Percentiles rank a stretch among this genome's conserved stretches.
Evolutionary conservation across 805 yeast genomes (phyloP).

Genomic region (Saccharomycopsis capsularis): DNA sequence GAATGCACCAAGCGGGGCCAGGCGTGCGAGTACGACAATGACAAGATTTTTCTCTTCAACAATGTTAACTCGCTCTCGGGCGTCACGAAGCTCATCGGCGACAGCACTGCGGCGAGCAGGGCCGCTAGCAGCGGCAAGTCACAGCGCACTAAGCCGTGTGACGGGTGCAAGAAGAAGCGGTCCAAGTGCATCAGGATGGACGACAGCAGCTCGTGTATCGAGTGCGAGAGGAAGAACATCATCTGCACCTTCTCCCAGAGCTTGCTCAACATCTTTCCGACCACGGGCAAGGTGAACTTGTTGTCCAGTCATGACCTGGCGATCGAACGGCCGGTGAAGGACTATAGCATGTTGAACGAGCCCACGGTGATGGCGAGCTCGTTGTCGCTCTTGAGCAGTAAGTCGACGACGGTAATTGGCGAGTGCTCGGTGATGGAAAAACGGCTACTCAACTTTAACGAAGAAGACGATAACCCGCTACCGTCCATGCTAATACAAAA

Average conservation of each 20-base stretch:
- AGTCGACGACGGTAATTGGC: conserved; percentile 26
- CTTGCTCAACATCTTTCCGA: conserved; percentile 8
- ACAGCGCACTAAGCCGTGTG: conserved; percentile 22
- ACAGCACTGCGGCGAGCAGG: not conserved
- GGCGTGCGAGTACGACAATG: conserved; percentile 27
- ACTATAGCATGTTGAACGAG: conserved; percentile 27
- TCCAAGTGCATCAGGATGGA: conserved; percentile 24
- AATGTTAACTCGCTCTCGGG: conserved; percentile 20
- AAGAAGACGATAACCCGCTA: not conserved
- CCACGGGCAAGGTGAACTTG: conserved; percentile 10
- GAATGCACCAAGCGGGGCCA: conserved; percentile 29
- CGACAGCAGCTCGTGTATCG: conserved; percentile 22
- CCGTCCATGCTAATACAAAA: conserved; percentile 4
- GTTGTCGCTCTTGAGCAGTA: conserved; percentile 26
- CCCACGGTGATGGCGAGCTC: conserved; percentile 28
- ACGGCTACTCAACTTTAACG: conserved; percentile 22
- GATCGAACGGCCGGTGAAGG: conserved; percentile 27
- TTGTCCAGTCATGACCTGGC: conserved; percentile 13
- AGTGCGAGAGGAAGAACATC: conserved; percentile 25
- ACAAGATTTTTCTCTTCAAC: conserved; percentile 23
- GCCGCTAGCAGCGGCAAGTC: not conserved
- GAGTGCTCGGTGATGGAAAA: conserved; percentile 26
- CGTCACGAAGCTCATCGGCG: conserved; percentile 14
- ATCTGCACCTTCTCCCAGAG: conserved; percentile 25
- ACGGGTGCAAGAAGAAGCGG: conserved; percentile 24